Base-by-base conservation (phyloP, 208 protist genomes). In the Trypanosoma scelopori region DNA sequence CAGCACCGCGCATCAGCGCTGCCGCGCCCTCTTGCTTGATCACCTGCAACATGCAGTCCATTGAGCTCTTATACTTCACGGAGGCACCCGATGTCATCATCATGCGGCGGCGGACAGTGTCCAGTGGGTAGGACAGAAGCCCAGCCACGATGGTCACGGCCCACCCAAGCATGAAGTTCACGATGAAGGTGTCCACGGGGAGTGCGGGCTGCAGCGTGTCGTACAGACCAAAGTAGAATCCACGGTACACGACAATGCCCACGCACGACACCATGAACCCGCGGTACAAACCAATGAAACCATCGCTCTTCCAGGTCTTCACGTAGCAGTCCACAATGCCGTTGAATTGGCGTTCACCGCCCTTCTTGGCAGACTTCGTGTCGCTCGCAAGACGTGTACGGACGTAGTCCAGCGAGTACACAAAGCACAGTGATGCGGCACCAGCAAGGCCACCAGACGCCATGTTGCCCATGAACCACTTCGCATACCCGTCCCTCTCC, bases 401-500 rank as follows among this genome's bases (percentile, higher is more conserved):
- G 55, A 98, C 98, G 69, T 97, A 98, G 86, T 99, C 97, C 28
- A 99, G 81, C 25, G 98, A 93, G 87, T 99, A 99, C 30, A 98
- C 97, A 71, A 99, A 95, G 72, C 79, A 81, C 28, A 98, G 79
- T 45, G 98, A 98, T 48, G 76, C 68, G 48, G 97, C 97, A 91
- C 98, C 98, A 67, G 98, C 98, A 53, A 89, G 68, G 89, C 97
- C 97, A 72, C 98, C 98, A 63, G 97, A 98, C 30, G 91, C 89
- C 59, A 99, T 87, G 85, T 99, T 98, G 63, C 74, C 88, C 41
- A 79, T 65, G 69, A 99, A 98, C 74, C 82, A 98, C 72, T 93
- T 89, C 20, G 74, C 35, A 63, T 84, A 80, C 63, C 89, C 91
- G 39, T 93, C 80, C 27, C 48, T 82, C 46, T 95, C 87, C 74